Base-by-base conservation (phyloP, 108 stramenopile genomes). In the Pseudonitzschia delicatissima region DNA sequence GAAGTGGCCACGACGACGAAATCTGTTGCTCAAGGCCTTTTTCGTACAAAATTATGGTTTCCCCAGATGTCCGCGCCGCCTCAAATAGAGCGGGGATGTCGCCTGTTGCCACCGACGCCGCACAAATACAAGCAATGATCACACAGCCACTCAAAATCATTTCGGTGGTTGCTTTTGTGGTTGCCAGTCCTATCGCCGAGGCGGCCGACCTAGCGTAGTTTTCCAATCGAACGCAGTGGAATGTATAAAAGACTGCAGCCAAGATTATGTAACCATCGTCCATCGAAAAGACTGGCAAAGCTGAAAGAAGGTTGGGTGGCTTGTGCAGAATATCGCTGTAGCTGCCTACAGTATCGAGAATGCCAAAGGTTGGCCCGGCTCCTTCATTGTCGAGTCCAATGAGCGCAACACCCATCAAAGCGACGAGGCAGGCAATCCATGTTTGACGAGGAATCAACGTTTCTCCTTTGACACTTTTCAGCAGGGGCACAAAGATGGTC, bases 221-320 rank as follows among this genome's bases (percentile, higher is more conserved):
- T 53, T 87, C 88, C 26, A 93, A 67, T 40, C 92, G 77, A 18
- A 93, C 76, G 25, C 89, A 88, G 69, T 93, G 92, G 67, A 90
- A 82, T 3, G 82, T 72, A 59, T 89, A 89, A 39, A 72, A 66
- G 2, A 92, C 8, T 11, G 87, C 87, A 12, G 80, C 84, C n/a
- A 82, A 36, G 4, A 87, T 53, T 26, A 92, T 82, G 32, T 73
- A 70, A 4, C 65, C 23, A 49, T 92, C 91, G n/a, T 87, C 91
- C 12, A 53, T 26, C 20, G 61, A 51, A 53, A 71, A 62, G 23
- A 64, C 49, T 15, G 29, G 40, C 7, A 47, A n/a, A 45, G 23
- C 27, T 8, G 45, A 6, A 7, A 8, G 11, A 29, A 48, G 44
- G 20, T 25, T 39, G 12, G 9, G 0, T 8, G n/a, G 7, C 15